A percentile compares a stretch with the other conserved stretches of the same genome.
Evolutionary conservation across 306 rosid species (phyloP).

Genomic region (Dryas alaskensis): DNA sequence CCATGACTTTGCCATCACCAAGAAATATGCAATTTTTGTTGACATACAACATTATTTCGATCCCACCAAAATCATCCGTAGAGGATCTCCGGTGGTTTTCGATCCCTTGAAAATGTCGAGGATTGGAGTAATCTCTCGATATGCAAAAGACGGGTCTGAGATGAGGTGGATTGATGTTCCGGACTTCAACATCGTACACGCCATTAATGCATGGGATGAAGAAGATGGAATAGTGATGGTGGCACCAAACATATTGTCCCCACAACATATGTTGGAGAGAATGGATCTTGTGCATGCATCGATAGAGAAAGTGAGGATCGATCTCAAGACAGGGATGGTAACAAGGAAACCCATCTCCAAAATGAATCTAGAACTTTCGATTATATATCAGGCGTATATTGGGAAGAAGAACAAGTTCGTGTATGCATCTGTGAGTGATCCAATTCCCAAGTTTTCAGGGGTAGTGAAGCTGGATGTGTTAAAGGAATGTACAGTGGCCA

Average conservation of each 20-base stretch:
- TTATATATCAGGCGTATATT: constrained; percentile 40
- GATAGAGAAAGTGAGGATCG: constrained; percentile 67
- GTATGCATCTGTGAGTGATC: constrained; percentile 78
- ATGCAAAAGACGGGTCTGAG: constrained; percentile 51
- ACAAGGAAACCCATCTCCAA: constrained; percentile 63
- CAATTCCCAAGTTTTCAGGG: constrained; percentile 88
- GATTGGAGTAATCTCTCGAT: constrained; percentile 65
- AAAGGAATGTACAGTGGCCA: constrained; percentile 52
- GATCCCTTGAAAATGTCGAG: constrained; percentile 53
- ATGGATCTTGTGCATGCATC: constrained; percentile 59
- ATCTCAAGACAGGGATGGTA: constrained; percentile 55
- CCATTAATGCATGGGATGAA: constrained; percentile 90
- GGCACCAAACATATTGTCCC: constrained; percentile 75
- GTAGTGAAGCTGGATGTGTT: constrained; percentile 76
- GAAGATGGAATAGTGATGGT: constrained; percentile 53
- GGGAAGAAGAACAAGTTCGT: constrained; percentile 55
- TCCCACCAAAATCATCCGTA: constrained; percentile 56
- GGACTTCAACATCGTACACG: constrained; percentile 72
- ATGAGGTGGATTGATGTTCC: constrained; percentile 85
- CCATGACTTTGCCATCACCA: constrained; percentile 83
- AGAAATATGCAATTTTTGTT: constrained; percentile 58
- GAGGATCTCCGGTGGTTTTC: constrained; percentile 62
- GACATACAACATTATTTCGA: constrained; percentile 79
- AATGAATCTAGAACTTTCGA: constrained; percentile 64
- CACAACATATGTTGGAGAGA: constrained; percentile 76